A percentile compares a stretch with the other conserved stretches of the same genome.
Conservation (phyloP, 2,329 filamentous ascomycete genomes). For the Colletotrichum tanaceti region DNA sequence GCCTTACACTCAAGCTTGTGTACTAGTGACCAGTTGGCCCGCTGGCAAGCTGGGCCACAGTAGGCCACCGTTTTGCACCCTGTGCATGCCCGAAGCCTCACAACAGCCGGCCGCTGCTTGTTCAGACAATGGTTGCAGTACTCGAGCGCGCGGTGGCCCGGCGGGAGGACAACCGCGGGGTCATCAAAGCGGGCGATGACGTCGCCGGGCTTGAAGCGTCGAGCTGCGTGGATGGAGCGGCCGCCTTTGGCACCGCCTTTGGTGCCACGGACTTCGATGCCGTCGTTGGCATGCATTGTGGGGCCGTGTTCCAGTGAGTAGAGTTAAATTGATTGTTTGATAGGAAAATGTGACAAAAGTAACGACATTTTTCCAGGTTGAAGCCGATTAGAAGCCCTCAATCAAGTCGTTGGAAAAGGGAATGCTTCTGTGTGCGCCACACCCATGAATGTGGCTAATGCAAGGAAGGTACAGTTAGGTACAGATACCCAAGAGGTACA, state of each 20-base stretch:
- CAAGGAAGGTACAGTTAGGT: no score
- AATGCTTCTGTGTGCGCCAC: constrained; percentile 13
- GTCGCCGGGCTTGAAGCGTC: constrained; percentile 57
- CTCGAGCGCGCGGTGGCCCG: constrained; percentile 53
- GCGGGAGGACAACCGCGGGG: constrained; percentile 61
- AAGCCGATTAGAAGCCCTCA: background rate
- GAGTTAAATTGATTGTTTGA: background rate
- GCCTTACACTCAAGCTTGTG: constrained; percentile 67
- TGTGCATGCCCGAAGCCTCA: constrained; percentile 54
- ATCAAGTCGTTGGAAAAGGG: background rate
- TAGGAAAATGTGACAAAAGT: background rate
- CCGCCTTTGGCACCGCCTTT: constrained; percentile 50
- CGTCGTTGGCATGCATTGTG: background rate
- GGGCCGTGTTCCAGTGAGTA: background rate
- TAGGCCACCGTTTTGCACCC: constrained; percentile 66
- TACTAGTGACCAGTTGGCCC: constrained; percentile 61
- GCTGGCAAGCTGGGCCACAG: constrained; percentile 66
- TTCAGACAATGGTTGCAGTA: constrained; percentile 64
- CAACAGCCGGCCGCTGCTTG: constrained; percentile 10
- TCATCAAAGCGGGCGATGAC: constrained; percentile 57
- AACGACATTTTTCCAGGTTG: background rate
- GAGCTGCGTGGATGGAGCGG: constrained; percentile 59
- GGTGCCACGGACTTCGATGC: constrained; percentile 27
- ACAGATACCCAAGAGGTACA: no score
- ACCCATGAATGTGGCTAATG: constrained; percentile 17